These are phyloP conservation scores for Gossypium gossypioides DNA, from an alignment of 441 rosid genomes.

Conservation along the genomic window DNA sequence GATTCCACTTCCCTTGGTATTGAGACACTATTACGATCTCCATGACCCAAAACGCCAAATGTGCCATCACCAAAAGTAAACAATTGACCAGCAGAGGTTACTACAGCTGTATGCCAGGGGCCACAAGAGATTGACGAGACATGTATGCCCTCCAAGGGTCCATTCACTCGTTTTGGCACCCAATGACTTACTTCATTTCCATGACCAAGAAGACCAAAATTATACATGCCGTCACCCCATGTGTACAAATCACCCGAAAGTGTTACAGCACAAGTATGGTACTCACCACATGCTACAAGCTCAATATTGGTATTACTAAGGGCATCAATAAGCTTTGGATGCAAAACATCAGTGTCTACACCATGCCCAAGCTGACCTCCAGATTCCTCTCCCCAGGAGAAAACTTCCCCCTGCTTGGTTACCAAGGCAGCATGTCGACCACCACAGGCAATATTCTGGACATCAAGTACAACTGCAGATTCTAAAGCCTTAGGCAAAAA, in stretches of 20 bases:
- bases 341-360: slow-evolving; percentile 74
- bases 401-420: slow-evolving; percentile 83
- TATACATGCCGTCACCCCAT: slow-evolving; percentile 85
- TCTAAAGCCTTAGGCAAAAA: slow-evolving; percentile 82
- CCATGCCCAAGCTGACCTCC: slow-evolving; percentile 99
- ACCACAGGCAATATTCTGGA: slow-evolving; percentile 90
- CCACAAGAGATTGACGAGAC: slow-evolving; percentile 92
- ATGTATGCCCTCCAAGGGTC: slow-evolving; percentile 83
- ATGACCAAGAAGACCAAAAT: slow-evolving; percentile 89
- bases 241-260: slow-evolving; percentile 93
- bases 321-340: slow-evolving; percentile 74
- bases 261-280: slow-evolving; percentile 87
- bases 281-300: slow-evolving; percentile 90
- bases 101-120: slow-evolving; percentile 94
- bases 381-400: slow-evolving; percentile 93
- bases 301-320: slow-evolving; percentile 74
- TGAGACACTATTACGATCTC: slow-evolving; percentile 66
- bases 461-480: slow-evolving; percentile 83
- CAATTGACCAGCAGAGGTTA: slow-evolving; percentile 84
- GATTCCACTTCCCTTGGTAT: slow-evolving; percentile 86
- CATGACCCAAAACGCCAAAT: slow-evolving; percentile 90
- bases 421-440: slow-evolving; percentile 83
- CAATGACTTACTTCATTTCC: slow-evolving; percentile 90
- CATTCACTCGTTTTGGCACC: slow-evolving; percentile 80
- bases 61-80: slow-evolving; percentile 98